Conservation (phyloP, 331 rosid species). For the Quercus tomentella region DNA sequence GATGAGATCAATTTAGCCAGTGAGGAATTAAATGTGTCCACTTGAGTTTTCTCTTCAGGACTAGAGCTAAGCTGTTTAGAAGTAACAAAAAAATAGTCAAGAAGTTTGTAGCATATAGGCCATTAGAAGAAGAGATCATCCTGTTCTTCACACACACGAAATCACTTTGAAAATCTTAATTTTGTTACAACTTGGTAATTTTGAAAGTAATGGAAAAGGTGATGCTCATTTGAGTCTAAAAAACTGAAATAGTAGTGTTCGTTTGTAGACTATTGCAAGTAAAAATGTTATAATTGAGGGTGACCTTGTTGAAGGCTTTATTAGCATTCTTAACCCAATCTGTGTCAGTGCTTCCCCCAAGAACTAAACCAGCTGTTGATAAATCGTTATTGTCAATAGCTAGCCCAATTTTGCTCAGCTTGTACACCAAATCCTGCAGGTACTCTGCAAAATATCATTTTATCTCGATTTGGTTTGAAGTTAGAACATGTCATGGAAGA, state of each 20-base stretch:
- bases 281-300: not conserved
- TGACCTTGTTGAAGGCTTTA: slow-evolving; percentile 77
- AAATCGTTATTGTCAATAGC: slow-evolving; percentile 85
- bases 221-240: not conserved
- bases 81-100: slow-evolving; percentile 17
- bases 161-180: not conserved
- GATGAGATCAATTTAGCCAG: slow-evolving; percentile 66
- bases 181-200: not conserved
- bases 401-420: slow-evolving; percentile 78
- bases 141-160: not conserved
- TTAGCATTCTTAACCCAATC: slow-evolving; percentile 84
- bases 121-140: not conserved
- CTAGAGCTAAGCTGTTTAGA: slow-evolving; percentile 73
- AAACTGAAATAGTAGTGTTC: not conserved
- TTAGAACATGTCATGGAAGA: not conserved
- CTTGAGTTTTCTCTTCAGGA: slow-evolving; percentile 77
- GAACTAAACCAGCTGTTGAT: slow-evolving; percentile 67
- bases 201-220: not conserved
- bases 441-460: slow-evolving; percentile 45
- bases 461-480: not conserved
- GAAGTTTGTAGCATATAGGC: slow-evolving; percentile 14
- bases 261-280: slow-evolving; percentile 1
- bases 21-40: slow-evolving; percentile 64
- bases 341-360: slow-evolving; percentile 55
- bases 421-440: slow-evolving; percentile 83